These are phyloP conservation scores for Drechslerella coelobrocha DNA, from an alignment of 2,329 filamentous ascomycete species.

Conservation along the genomic window DNA sequence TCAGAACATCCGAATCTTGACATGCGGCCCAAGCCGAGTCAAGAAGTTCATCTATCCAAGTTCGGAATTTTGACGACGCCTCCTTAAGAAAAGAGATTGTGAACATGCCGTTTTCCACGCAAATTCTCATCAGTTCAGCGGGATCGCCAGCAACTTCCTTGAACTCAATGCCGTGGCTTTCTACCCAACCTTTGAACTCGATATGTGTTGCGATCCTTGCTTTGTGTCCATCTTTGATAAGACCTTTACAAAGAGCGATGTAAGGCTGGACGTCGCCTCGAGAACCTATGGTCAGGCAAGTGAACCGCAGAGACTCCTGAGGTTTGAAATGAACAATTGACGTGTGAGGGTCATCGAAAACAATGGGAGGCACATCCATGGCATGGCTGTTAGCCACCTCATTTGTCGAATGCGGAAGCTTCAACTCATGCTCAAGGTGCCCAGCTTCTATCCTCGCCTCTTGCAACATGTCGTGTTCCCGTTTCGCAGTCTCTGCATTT, in stretches of 20 bases:
- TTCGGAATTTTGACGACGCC: constrained; percentile 70
- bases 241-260: constrained; percentile 90
- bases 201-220: constrained; percentile 87
- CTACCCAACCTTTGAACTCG: constrained; percentile 88
- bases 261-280: constrained; percentile 97
- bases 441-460: constrained; percentile 68
- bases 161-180: constrained; percentile 93
- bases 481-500: constrained; percentile 75
- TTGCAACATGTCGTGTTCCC: constrained; percentile 80
- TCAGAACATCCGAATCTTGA: constrained; percentile 84
- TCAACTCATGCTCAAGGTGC: constrained; percentile 58
- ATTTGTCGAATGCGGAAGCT: constrained; percentile 55
- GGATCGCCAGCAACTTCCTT: constrained; percentile 87
- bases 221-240: constrained; percentile 85
- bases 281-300: constrained; percentile 94
- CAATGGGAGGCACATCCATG: constrained; percentile 72
- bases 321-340: constrained; percentile 94
- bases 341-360: constrained; percentile 87
- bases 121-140: constrained; percentile 91
- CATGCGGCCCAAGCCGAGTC: constrained; percentile 82
- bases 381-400: constrained; percentile 39
- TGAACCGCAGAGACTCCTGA: constrained; percentile 76
- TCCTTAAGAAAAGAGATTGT: constrained; percentile 89
- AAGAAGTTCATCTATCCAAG: constrained; percentile 87
- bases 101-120: constrained; percentile 97